Evolutionary conservation across 768 basidiomycete species (phyloP).

Genomic region (Termitomyces sp.): DNA sequence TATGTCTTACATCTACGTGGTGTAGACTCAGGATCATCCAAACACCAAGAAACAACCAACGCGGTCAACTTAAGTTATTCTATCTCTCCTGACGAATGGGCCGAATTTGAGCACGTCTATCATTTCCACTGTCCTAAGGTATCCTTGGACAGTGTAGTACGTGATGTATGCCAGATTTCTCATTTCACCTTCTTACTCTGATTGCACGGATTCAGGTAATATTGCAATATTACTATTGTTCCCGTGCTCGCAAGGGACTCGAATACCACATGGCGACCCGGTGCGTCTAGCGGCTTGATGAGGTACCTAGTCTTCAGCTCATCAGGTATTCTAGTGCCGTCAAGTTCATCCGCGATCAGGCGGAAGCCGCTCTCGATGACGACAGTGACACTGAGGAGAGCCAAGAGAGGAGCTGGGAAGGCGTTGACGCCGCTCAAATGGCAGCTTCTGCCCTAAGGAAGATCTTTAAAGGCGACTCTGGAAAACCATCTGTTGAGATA

Average conservation of each 20-base stretch:
- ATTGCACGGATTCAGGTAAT: slow-evolving; percentile 54
- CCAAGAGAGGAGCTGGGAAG: slow-evolving; percentile 25
- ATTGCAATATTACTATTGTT: slow-evolving; percentile 86
- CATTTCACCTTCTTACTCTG: not conserved
- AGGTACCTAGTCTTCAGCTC: slow-evolving; percentile 9
- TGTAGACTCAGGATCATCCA: slow-evolving; percentile 35
- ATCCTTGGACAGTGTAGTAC: slow-evolving; percentile 69
- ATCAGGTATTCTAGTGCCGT: slow-evolving; percentile 52
- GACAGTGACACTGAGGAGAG: slow-evolving; percentile 22
- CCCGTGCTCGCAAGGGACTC: slow-evolving; percentile 67
- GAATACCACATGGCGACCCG: slow-evolving; percentile 89
- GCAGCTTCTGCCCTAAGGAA: slow-evolving; percentile 66
- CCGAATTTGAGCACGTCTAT: slow-evolving; percentile 86
- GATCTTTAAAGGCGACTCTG: slow-evolving; percentile 54
- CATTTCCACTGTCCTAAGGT: slow-evolving; percentile 86
- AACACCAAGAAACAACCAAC: slow-evolving; percentile 27
- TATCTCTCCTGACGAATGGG: slow-evolving; percentile 68
- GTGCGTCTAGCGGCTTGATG: slow-evolving; percentile 35
- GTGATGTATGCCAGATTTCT: slow-evolving; percentile 59
- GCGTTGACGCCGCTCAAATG: slow-evolving; percentile 53
- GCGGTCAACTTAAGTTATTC: slow-evolving; percentile 62
- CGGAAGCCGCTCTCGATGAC: slow-evolving; percentile 41
- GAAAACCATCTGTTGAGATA: slow-evolving; percentile 43
- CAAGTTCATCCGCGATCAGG: slow-evolving; percentile 86
- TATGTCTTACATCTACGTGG: slow-evolving; percentile 56